Evolutionary conservation across 2,329 filamentous ascomycete species (phyloP), one percentile per base, ranked within the genome.

Genomic region (Fusarium xyrophilum): DNA sequence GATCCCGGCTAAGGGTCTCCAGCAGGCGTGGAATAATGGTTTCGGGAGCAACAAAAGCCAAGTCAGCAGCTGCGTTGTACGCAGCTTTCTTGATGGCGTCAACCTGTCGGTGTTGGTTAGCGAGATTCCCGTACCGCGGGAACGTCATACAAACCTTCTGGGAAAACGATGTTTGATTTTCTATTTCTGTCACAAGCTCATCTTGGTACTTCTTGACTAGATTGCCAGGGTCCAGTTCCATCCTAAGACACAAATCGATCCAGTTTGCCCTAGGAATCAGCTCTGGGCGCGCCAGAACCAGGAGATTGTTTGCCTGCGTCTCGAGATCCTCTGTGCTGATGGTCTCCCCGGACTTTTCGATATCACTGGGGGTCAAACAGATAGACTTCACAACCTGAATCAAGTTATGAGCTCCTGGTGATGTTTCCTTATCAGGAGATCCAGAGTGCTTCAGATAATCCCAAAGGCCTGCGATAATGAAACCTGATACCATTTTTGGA

Each of bases 31-130:
- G 87, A 23, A 93, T 91, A 79, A 97, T 91, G 19, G 83, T 83
- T 43, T 96, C 91, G 1, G 96, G 96, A 7, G 95, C 92, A 28
- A 99, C 93, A 75, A 99, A 99, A 6, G 93, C 94, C 61, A 99
- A 84, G 74, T 98, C 96, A 38, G 94, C 93, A 14, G 93, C 92
- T 11, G 95, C 93, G 71, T 89, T 89, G 78, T 90, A 96, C 6
- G 95, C 92, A 54, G 95, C 95, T 40, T 82, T 80, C 73, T 88
- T 89, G 43, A 92, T 76, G 15, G 59, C 12, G 10, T 74, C 68
- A 69, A 76, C 73, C 75, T 80, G 40, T 27, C 19, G 23, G 23
- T 11, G 23, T 23, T 21, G 35, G 46, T 74, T 60, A 74, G 68
- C 17, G 11, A 33, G 30, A 46, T 19, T 19, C 8, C 27, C 9